Evolutionary conservation across 331 rosid genomes (phyloP).

Genomic region (Stylosanthes scabra): DNA sequence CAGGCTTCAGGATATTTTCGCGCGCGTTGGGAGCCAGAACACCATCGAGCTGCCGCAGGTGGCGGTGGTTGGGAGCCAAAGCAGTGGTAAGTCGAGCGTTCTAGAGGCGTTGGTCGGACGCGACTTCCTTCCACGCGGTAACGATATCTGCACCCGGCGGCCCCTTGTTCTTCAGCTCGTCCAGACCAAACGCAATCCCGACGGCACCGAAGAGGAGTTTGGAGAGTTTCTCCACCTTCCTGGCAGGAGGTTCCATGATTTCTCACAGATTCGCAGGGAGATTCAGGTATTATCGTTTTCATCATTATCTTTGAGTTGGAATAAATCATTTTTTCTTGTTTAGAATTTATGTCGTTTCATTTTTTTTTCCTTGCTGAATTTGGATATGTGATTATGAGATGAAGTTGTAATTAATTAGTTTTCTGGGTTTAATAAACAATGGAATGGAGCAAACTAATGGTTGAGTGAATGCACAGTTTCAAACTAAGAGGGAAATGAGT

Average conservation of each 20-base stretch:
- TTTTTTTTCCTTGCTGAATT: neutral
- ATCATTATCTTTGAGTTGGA: neutral
- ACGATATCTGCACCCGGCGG: constrained; percentile 91
- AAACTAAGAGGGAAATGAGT: neutral
- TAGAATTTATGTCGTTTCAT: neutral
- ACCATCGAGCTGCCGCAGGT: constrained; percentile 97
- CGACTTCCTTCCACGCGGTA: constrained; percentile 93
- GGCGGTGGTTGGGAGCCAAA: constrained; percentile 97
- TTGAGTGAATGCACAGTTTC: neutral
- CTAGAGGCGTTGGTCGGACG: constrained; percentile 97
- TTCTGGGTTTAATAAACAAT: neutral
- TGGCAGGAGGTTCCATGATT: constrained; percentile 75
- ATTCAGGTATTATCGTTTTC: constrained; percentile 67
- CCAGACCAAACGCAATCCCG: constrained; percentile 60
- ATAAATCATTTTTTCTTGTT: neutral
- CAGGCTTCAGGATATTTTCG: constrained; percentile 93
- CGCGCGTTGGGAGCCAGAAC: constrained; percentile 89
- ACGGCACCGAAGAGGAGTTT: constrained; percentile 67
- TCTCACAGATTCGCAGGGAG: constrained; percentile 85
- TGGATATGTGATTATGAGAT: neutral
- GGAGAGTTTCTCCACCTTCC: constrained; percentile 97
- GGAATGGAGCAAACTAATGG: neutral
- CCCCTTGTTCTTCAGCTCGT: constrained; percentile 96
- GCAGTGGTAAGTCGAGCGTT: constrained; percentile 99
- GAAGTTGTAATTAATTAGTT: neutral